A percentile compares a stretch with the other conserved stretches of the same genome.
Conservation (phyloP, 2,329 filamentous ascomycete species). For the Salinomyces thailandicus region DNA sequence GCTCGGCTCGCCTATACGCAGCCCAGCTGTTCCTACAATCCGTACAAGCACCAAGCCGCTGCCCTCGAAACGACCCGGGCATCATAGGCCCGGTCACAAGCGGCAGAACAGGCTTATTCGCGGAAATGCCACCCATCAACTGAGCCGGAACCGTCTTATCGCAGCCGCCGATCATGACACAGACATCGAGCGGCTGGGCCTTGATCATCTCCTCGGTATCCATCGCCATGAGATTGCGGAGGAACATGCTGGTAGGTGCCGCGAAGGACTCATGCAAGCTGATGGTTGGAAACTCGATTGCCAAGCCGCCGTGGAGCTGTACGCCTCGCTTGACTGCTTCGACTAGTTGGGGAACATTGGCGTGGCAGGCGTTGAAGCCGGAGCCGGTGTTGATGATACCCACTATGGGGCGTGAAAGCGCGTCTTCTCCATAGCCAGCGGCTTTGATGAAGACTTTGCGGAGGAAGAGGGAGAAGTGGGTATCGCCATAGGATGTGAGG, state of each 20-base stretch:
- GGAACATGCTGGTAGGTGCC: conserved; percentile 62
- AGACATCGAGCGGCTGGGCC: conserved; percentile 61
- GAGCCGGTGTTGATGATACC: conserved; percentile 66
- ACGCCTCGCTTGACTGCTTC: conserved; percentile 60
- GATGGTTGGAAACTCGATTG: conserved; percentile 65
- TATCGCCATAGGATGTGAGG: conserved; percentile 52
- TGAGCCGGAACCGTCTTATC: conserved; percentile 61
- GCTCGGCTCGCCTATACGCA: conserved; percentile 51
- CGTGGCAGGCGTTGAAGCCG: conserved; percentile 64
- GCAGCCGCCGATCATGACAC: conserved; percentile 35
- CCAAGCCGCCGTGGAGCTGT: conserved; percentile 55
- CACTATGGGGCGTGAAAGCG: conserved; percentile 59
- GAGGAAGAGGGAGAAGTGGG: conserved; percentile 64
- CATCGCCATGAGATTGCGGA: conserved; percentile 68
- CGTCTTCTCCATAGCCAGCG: conserved; percentile 61
- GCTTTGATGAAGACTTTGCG: conserved; percentile 71
- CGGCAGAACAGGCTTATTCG: conserved; percentile 60
- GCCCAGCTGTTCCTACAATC: conserved; percentile 69
- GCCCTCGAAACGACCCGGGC: conserved; percentile 56
- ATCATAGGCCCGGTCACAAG: conserved; percentile 66
- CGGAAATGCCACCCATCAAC: conserved; percentile 64
- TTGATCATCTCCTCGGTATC: conserved; percentile 70
- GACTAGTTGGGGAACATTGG: conserved; percentile 59
- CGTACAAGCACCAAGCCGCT: conserved; percentile 60
- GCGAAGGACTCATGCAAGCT: conserved; percentile 61